These are phyloP conservation scores for Colletotrichum sojae DNA, from an alignment of 2,329 filamentous ascomycete species.

Conservation along the genomic window DNA sequence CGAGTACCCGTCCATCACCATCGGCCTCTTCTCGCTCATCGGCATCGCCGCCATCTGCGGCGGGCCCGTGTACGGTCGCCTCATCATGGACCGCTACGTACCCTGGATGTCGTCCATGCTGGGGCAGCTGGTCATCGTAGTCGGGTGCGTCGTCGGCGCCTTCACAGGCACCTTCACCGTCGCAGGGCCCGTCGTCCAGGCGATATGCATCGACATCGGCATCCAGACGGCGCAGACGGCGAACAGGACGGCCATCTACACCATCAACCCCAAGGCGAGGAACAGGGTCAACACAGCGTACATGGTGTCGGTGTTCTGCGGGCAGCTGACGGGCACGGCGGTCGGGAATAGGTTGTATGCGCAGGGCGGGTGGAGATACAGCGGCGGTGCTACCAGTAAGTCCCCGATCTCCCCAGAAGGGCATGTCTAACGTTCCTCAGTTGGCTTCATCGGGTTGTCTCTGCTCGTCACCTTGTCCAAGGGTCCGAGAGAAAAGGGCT, in stretches of 20 bases:
- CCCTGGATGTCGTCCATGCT: constrained; percentile 78
- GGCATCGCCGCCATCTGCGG: constrained; percentile 78
- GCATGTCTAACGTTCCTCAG: constrained; percentile 5
- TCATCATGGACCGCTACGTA: constrained; percentile 78
- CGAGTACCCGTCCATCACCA: constrained; percentile 74
- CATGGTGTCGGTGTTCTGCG: constrained; percentile 82
- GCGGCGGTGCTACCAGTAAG: constrained; percentile 58
- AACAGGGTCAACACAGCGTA: constrained; percentile 87
- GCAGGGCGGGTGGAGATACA: constrained; percentile 65
- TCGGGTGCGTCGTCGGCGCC: constrained; percentile 77
- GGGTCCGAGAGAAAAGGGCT: constrained; percentile 36
- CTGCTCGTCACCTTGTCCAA: constrained; percentile 37
- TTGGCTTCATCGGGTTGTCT: constrained; percentile 40
- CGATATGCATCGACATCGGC: constrained; percentile 78
- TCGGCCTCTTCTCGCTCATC: constrained; percentile 85
- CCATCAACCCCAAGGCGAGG: constrained; percentile 77
- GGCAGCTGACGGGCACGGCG: constrained; percentile 79
- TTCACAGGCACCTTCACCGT: constrained; percentile 76
- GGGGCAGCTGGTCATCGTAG: constrained; percentile 70
- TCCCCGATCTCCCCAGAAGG: constrained; percentile 8
- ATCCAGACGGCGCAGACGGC: constrained; percentile 82
- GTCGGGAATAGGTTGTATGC: constrained; percentile 69
- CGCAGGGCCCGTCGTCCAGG: constrained; percentile 81
- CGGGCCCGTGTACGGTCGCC: constrained; percentile 78
- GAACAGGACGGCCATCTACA: constrained; percentile 79